Percentiles rank a stretch among this genome's conserved stretches.
phyloP scores from a whole-genome alignment of 306 rosid genomes.

The Prunus padus region DNA sequence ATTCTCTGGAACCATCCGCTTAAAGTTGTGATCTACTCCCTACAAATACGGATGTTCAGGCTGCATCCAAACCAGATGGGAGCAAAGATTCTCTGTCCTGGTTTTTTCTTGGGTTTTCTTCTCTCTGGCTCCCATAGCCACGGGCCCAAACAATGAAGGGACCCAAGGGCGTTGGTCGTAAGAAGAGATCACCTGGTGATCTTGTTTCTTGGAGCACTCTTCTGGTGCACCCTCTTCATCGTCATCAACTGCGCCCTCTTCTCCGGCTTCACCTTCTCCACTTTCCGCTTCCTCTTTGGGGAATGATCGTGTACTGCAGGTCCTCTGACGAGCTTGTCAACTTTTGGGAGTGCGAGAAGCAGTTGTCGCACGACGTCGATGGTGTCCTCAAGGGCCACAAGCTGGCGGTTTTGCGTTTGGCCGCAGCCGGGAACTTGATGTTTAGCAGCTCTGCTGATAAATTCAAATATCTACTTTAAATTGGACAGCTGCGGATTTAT shows the following conservation, averaged over 20 bases:
- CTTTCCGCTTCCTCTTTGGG: conserved; percentile 24
- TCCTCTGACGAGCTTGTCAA: conserved; percentile 76
- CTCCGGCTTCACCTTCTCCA: conserved; percentile 43
- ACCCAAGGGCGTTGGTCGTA: background rate
- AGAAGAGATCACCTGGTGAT: conserved; percentile 15
- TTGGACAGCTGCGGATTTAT: no score
- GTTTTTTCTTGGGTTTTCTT: background rate
- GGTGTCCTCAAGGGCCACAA: conserved; percentile 76
- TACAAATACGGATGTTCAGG: no score
- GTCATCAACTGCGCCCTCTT: conserved; percentile 39
- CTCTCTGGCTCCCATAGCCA: background rate
- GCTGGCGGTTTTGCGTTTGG: conserved; percentile 68
- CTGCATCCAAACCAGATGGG: no score
- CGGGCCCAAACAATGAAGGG: background rate
- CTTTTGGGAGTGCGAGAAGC: conserved; percentile 62
- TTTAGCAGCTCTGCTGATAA: conserved; percentile 84
- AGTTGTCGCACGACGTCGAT: conserved; percentile 49
- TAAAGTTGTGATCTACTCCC: no score
- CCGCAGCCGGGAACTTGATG: conserved; percentile 49
- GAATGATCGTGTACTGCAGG: no score
- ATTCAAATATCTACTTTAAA: no score
- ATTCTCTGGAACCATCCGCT: no score
- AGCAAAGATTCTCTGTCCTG: no score
- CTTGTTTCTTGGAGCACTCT: conserved; percentile 63
- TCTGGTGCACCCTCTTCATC: conserved; percentile 56